phyloP scores from a whole-genome alignment of 2,329 filamentous ascomycete species.

The Amylocarpus encephaloides region DNA sequence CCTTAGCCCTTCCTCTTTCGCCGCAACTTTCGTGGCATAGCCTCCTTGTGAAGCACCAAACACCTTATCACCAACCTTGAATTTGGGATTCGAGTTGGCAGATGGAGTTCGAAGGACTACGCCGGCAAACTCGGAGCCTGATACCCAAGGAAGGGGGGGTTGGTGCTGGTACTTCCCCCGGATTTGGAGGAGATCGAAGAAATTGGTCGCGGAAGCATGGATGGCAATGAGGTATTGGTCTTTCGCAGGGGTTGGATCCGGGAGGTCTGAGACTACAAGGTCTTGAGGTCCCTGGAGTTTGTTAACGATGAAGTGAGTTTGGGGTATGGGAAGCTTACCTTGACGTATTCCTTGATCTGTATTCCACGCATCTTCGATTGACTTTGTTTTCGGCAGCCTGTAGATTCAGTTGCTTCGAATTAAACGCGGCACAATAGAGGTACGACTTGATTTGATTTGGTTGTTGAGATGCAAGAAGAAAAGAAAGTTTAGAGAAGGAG shows the following conservation, averaged over 20 bases:
- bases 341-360: slow-evolving; percentile 67
- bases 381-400: neutral
- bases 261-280: slow-evolving; percentile 67
- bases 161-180: slow-evolving; percentile 94
- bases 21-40: slow-evolving; percentile 71
- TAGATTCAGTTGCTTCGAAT: too few species aligned
- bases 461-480: neutral
- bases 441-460: neutral
- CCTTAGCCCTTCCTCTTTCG: slow-evolving; percentile 59
- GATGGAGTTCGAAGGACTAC: slow-evolving; percentile 62
- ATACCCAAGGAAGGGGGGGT: slow-evolving; percentile 77
- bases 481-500: neutral
- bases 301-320: neutral
- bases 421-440: neutral
- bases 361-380: slow-evolving; percentile 62
- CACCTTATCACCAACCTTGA: slow-evolving; percentile 71
- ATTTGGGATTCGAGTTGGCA: slow-evolving; percentile 46
- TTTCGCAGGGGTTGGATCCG: slow-evolving; percentile 64
- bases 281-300: slow-evolving; percentile 62
- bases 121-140: slow-evolving; percentile 83
- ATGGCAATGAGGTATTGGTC: slow-evolving; percentile 83
- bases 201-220: slow-evolving; percentile 84
- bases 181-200: slow-evolving; percentile 95
- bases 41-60: slow-evolving; percentile 84
- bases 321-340: slow-evolving; percentile 41